Evolutionary conservation across 257 asterid genomes (phyloP).

Genomic region (Schizonepeta tenuifolia): DNA sequence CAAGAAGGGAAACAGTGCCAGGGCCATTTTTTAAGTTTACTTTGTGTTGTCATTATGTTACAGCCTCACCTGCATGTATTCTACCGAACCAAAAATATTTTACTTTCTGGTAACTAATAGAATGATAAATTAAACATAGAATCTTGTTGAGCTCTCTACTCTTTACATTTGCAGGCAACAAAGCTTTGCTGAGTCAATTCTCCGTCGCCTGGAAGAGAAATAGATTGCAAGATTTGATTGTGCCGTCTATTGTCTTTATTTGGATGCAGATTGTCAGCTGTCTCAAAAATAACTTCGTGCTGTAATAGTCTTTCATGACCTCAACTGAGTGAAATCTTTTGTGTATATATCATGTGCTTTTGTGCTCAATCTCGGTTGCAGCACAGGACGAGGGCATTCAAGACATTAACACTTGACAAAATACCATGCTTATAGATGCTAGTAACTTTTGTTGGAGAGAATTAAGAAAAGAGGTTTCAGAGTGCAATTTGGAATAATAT

Average conservation of each 20-base stretch:
- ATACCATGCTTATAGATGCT: background rate
- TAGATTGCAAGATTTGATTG: conserved; percentile 29
- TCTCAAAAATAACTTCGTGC: background rate
- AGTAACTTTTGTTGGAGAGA: background rate
- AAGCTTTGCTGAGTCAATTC: conserved; percentile 78
- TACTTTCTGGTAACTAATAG: background rate
- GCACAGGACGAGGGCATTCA: background rate
- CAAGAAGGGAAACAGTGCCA: background rate
- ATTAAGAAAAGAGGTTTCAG: background rate
- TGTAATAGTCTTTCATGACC: conserved; percentile 24
- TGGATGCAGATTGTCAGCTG: conserved; percentile 24
- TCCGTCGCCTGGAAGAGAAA: conserved; percentile 74
- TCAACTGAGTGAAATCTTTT: conserved; percentile 7
- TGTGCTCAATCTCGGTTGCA: background rate
- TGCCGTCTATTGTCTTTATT: conserved; percentile 21
- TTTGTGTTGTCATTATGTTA: background rate
- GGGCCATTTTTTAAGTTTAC: background rate
- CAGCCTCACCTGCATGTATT: background rate
- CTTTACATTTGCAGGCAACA: conserved; percentile 66
- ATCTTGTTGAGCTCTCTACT: conserved; percentile 12
- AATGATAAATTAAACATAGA: background rate
- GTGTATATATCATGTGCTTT: conserved; percentile 3
- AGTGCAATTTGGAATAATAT: background rate
- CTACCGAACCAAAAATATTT: background rate
- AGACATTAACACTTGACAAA: background rate